Evolutionary conservation across 441 rosid species (phyloP).

Genomic region (Populus hybrid): DNA sequence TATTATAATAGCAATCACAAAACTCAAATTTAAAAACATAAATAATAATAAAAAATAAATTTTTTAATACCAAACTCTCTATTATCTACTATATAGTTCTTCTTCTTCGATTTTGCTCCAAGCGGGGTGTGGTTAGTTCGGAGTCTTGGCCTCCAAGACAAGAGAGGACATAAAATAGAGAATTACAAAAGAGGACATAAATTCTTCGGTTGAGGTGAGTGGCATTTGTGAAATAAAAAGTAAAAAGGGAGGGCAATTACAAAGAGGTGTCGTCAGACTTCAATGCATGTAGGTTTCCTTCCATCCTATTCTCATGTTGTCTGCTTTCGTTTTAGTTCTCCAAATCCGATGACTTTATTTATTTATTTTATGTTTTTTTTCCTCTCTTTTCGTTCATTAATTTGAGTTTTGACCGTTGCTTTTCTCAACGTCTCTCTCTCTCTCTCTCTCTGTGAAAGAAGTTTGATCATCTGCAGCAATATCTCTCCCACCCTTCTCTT

Average conservation of each 20-base stretch:
- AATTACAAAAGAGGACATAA: constrained; percentile 15
- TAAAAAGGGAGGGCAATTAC: constrained; percentile 27
- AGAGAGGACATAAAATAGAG: constrained; percentile 15
- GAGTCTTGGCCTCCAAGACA: not conserved
- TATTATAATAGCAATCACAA: too few relatives aligned
- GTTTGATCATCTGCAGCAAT: not conserved
- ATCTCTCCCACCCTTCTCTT: constrained; percentile 23
- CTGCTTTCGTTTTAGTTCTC: constrained; percentile 10
- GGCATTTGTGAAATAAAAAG: constrained; percentile 28
- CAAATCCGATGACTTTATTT: constrained; percentile 6
- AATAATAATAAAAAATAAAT: too few relatives aligned
- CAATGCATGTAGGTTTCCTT: constrained; percentile 14
- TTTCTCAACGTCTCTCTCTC: constrained; percentile 32
- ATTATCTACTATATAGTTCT: too few relatives aligned
- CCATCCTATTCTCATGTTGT: constrained; percentile 5
- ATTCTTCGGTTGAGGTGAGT: not conserved
- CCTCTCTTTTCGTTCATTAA: constrained; percentile 7
- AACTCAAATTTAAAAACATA: too few relatives aligned
- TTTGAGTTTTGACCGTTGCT: constrained; percentile 55
- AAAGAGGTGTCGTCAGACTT: constrained; percentile 19
- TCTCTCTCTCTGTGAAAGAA: constrained; percentile 10
- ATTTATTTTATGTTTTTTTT: constrained; percentile 15
- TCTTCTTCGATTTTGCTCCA: not conserved
- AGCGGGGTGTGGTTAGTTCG: too few relatives aligned
- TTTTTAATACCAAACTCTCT: too few relatives aligned